Evolutionary conservation across 768 basidiomycete species (phyloP), one percentile per base, ranked within the genome.

Genomic region (Coprinopsis cinerea): DNA sequence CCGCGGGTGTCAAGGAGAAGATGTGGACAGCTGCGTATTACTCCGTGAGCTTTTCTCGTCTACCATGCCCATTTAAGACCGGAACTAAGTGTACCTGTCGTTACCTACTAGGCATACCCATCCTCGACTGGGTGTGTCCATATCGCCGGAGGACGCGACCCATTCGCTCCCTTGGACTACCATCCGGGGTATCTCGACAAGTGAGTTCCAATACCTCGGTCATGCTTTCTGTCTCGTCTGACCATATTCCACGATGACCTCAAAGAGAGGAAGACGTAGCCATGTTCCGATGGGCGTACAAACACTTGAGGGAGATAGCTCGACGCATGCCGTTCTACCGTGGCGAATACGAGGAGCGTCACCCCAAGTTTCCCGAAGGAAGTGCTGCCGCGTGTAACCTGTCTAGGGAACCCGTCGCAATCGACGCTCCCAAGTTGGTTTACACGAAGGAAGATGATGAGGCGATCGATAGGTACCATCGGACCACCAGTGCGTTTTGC

Each of bases 281-380:
- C 0, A 62, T 72, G 18, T 53, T 82, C 39, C 66, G 66, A 47
- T 77, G 77, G 70, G 67, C 58, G 0, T 85, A 83, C 61, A 85
- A 85, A 54, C 72, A 70, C 47, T 47, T 59, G 2, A 71, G 82
- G 1, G 82, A 85, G 63, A 53, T 79, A 9, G 65, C 68, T 2
- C 73, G 83, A 28, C 76, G 83, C 14, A 79, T 82, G 74, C 57
- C 66, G 4, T 43, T 55, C 24, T 75, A 68, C 53, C 64, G 68
- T 35, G 76, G 76, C 1, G 74, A 73, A 44, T 55, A 67, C 6
- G 36, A 49, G 13, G 48, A 52, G 3, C 63, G 55, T 0, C 71
- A 76, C 53, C 75, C 75, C 0, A 47, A 32, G 10, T 76, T 71
- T 55, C 61, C 67, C 22, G 56, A 57, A 28, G 67, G 60, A 28